Base-by-base conservation (phyloP, 352 stramenopile genomes). In the Globisporangium spinosum region DNA sequence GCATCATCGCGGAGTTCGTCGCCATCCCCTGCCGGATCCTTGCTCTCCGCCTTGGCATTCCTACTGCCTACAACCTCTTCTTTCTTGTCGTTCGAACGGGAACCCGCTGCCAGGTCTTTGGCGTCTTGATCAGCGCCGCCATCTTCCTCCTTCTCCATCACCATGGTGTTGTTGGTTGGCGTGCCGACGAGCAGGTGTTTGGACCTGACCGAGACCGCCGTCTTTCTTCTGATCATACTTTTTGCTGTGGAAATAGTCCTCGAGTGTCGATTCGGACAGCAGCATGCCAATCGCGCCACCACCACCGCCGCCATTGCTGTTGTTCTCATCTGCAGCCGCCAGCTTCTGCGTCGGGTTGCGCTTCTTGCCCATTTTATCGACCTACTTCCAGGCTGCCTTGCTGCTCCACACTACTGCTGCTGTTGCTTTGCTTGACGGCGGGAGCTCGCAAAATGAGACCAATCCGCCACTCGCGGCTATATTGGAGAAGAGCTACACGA, bases 171-270 rank as follows among this genome's bases (percentile, higher is more conserved):
- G 78, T 84, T 77, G 10, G 70, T 75, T 1, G 71, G 64, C 34
- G 76, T 71, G 15, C 74, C 80, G 20, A 82, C 81, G 54, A 90
- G 78, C 69, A 90, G 64, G 62, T 90, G 82, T 65, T 85, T 79
- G 45, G 78, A 89, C 54, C 75, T 58, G 40, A 25, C 32, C 54
- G 27, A 59, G 54, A 13, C 54, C 27, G 2, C 35, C 56, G n/a
- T 64, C 56, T 12, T 54, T 49, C 22, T 40, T 59, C 17, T 17
- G 65, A 51, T 76, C 71, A 47, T 67, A 58, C 54, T 77, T 77
- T 56, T 75, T 72, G 53, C 64, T 75, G 61, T 81, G 72, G 38
- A 81, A 79, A 53, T 81, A 81, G 59, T 81, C 75, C n/a, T 81
- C 75, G 22, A 81, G 68, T 55, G 75, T 82, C 32, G 72, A 67